These are phyloP conservation scores for Trichophyton verrucosum DNA, from an alignment of 2,329 filamentous ascomycete species.

Conservation along the genomic window DNA sequence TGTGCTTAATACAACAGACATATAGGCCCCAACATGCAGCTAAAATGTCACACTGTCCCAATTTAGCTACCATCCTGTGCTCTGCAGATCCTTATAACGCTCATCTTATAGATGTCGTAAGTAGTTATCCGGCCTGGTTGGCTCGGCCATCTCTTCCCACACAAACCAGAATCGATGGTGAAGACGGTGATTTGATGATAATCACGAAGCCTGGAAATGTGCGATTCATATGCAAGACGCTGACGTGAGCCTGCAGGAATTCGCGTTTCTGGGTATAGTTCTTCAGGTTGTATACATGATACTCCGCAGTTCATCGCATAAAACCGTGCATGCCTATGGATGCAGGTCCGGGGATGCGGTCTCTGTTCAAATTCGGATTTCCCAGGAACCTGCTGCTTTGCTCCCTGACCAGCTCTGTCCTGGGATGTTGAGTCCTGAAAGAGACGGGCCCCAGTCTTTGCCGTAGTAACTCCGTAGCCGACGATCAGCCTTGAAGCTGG, in stretches of 20 bases:
- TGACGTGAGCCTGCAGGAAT: background rate
- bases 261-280: background rate
- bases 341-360: background rate
- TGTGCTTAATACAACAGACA: background rate
- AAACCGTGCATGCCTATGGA: background rate
- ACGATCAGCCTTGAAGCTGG: no score
- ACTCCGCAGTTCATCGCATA: background rate
- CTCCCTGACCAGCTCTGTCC: no score
- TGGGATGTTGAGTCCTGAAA: no score
- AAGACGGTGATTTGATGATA: no score
- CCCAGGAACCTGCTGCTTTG: no score
- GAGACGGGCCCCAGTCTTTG: no score
- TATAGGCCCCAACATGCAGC: background rate
- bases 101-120: background rate
- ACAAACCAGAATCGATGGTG: background rate
- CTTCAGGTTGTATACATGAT: conserved; percentile 3
- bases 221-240: background rate
- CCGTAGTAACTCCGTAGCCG: no score
- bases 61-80: background rate
- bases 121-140: background rate
- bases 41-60: background rate
- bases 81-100: background rate
- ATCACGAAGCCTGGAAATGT: background rate
- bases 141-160: background rate
- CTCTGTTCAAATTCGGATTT: background rate